Base-by-base conservation (phyloP, 306 rosid genomes). In the Morella rubra region DNA sequence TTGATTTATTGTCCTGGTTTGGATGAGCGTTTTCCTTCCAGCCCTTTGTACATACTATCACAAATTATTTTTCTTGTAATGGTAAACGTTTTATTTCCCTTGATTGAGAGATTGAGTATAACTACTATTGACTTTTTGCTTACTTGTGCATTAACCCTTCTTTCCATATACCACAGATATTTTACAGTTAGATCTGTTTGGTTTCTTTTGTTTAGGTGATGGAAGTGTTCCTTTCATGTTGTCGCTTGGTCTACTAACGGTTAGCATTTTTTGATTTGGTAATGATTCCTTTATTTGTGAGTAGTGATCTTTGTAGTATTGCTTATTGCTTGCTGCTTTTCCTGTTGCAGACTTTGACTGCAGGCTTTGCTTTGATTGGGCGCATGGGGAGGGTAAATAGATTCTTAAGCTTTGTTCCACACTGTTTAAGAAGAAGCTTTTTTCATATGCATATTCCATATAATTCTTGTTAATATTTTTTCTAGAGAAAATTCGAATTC, bases 221-320 rank as follows among this genome's bases (percentile, higher is more conserved):
- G 98, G 99, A 82, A 87, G 70, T 7, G 88, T 95, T 76, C 99
- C 99, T 46, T 16, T 91, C 68, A 59, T 84, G 78, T 82, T 92
- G 74, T 92, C 97, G 32, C 99, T 92, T 78, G 99, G 99, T 61
- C 80, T 92, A 59, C 83, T 95, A 69, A 92, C 99, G 93, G 99
- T 95, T 70, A 83, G 96, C 81, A 69, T 78, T 50, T 51, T 12
- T 14, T 53, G 77, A 66, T 60, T 67, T 19, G 5, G 61, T 13
- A 64, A 44, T 75, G 12, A 18, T 46, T 76, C 47, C 64, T 74
- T 46, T 56, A 52, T 76, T 45, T 72, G n/a, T 66, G 51, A 78
- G 50, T 67, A 18, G 76, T 67, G 51, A 45, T 76, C 37, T 70
- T 72, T 64, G 55, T 24, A 71, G 20, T 42, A 40, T 55, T 58